These are phyloP conservation scores for Actinomucor elegans DNA, from an alignment of 371 early-diverging fungal genomes.

Conservation along the genomic window DNA sequence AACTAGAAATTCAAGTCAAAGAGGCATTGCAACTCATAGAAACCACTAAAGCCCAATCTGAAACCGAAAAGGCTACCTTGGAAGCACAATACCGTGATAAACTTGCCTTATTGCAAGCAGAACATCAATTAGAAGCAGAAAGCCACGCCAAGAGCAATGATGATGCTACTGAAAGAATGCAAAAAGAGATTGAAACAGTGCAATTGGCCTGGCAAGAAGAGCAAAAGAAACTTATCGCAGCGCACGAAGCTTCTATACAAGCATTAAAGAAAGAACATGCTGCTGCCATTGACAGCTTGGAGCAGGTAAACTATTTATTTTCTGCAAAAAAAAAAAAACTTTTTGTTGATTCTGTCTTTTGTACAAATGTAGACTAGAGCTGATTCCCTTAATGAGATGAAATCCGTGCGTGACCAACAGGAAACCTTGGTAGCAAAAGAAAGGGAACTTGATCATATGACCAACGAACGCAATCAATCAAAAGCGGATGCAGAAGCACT, in stretches of 20 bases:
- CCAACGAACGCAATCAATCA: not conserved
- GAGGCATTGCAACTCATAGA: slow-evolving; percentile 2
- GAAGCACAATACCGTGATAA: slow-evolving; percentile 17
- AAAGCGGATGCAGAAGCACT: slow-evolving; percentile 20
- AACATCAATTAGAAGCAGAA: slow-evolving; percentile 11
- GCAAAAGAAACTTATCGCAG: slow-evolving; percentile 4
- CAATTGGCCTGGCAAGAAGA: slow-evolving; percentile 22
- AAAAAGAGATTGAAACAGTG: slow-evolving; percentile 34
- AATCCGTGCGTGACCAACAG: slow-evolving; percentile 7
- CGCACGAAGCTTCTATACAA: slow-evolving; percentile 15
- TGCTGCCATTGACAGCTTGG: slow-evolving; percentile 2
- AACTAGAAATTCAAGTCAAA: slow-evolving; percentile 11
- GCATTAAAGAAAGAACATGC: slow-evolving; percentile 7
- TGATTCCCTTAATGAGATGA: slow-evolving; percentile 9
- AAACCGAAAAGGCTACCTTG: slow-evolving; percentile 5
- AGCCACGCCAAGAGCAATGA: slow-evolving; percentile 34
- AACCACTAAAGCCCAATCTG: not conserved
- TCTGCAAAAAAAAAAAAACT: too few relatives aligned
- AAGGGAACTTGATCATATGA: slow-evolving; percentile 7
- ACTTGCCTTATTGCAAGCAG: slow-evolving; percentile 5
- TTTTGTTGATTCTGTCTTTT: too few relatives aligned
- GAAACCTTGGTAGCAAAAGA: slow-evolving; percentile 12
- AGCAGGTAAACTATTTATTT: too few relatives aligned
- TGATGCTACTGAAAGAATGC: slow-evolving; percentile 26
- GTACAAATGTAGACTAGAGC: not conserved